Percentiles rank a stretch among this genome's conserved stretches.
phyloP scores from a whole-genome alignment of 352 stramenopile species.

The Phytophthora palmivora region DNA sequence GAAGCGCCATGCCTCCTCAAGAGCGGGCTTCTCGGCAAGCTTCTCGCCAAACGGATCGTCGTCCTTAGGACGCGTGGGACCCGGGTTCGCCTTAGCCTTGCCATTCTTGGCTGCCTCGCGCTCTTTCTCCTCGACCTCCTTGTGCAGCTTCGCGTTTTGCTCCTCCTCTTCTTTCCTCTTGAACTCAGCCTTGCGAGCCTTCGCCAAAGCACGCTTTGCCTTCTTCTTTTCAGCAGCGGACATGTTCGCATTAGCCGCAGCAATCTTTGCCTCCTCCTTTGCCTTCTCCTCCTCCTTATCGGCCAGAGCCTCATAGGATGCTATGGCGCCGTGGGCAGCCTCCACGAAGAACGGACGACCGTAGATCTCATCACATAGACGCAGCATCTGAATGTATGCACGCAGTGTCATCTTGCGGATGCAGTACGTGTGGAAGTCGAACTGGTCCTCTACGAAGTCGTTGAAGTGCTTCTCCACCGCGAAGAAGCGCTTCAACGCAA shows the following conservation, averaged over 20 bases:
- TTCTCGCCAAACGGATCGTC: constrained; percentile 78
- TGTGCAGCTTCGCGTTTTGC: constrained; percentile 75
- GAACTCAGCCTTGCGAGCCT: constrained; percentile 91
- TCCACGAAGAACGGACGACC: constrained; percentile 89
- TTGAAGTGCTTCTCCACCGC: constrained; percentile 97
- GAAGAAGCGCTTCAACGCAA: constrained; percentile 95
- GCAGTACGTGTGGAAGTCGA: constrained; percentile 99
- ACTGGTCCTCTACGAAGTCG: constrained; percentile 98
- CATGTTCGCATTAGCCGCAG: constrained; percentile 80
- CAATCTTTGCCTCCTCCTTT: constrained; percentile 35
- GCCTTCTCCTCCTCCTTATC: constrained; percentile 66
- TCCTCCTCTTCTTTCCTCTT: constrained; percentile 84
- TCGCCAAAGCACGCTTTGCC: constrained; percentile 88
- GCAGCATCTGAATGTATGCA: constrained; percentile 95
- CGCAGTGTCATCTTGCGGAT: constrained; percentile 98
- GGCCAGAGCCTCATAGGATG: constrained; percentile 89
- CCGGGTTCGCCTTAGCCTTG: constrained; percentile 76
- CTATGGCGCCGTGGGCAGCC: constrained; percentile 90
- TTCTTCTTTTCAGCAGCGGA: constrained; percentile 95
- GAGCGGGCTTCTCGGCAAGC: constrained; percentile 65
- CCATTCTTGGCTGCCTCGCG: constrained; percentile 66
- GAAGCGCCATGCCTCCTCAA: constrained; percentile 85
- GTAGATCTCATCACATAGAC: constrained; percentile 94
- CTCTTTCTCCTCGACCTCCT: constrained; percentile 82
- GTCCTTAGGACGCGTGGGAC: constrained; percentile 58